Evolutionary conservation across 352 stramenopile genomes (phyloP).

Genomic region (Globisporangium nagaii): DNA sequence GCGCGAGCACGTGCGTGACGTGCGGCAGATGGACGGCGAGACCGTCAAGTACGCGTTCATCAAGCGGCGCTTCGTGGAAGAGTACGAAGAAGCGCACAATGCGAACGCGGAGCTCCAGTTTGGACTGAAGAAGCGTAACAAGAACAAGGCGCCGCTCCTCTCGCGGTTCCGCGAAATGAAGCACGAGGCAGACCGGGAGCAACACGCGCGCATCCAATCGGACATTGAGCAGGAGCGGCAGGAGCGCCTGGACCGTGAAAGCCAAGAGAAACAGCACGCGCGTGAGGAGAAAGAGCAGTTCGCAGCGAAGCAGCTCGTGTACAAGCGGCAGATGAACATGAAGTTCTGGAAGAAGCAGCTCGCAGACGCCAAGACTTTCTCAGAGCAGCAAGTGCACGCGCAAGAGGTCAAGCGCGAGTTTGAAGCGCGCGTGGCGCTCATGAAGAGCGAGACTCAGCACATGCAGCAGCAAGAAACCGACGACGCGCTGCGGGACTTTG

Average conservation of each 20-base stretch:
- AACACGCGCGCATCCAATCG: slow-evolving; percentile 20
- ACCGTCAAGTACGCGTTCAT: slow-evolving; percentile 46
- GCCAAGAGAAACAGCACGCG: slow-evolving; percentile 28
- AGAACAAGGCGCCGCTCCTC: slow-evolving; percentile 44
- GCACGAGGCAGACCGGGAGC: slow-evolving; percentile 32
- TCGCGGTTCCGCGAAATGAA: slow-evolving; percentile 47
- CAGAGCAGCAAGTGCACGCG: slow-evolving; percentile 32
- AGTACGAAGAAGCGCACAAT: slow-evolving; percentile 32
- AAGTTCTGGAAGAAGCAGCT: slow-evolving; percentile 74
- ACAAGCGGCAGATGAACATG: slow-evolving; percentile 48
- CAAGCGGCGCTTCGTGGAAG: slow-evolving; percentile 28
- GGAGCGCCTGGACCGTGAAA: slow-evolving; percentile 27
- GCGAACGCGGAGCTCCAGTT: slow-evolving; percentile 40
- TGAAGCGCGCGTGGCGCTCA: slow-evolving; percentile 18
- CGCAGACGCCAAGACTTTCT: slow-evolving; percentile 35
- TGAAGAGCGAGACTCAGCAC: slow-evolving; percentile 32
- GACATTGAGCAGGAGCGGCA: slow-evolving; percentile 46
- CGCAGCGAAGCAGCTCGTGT: slow-evolving; percentile 17
- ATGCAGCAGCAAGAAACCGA: slow-evolving; percentile 24
- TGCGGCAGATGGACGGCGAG: slow-evolving; percentile 60
- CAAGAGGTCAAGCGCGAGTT: slow-evolving; percentile 19
- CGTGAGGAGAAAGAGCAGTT: slow-evolving; percentile 13
- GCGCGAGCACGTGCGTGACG: slow-evolving; percentile 49
- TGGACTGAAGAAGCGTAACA: slow-evolving; percentile 54
- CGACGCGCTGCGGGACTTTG: slow-evolving; percentile 13